Conservation (phyloP, 306 rosid genomes). For the Dryas octopetala region DNA sequence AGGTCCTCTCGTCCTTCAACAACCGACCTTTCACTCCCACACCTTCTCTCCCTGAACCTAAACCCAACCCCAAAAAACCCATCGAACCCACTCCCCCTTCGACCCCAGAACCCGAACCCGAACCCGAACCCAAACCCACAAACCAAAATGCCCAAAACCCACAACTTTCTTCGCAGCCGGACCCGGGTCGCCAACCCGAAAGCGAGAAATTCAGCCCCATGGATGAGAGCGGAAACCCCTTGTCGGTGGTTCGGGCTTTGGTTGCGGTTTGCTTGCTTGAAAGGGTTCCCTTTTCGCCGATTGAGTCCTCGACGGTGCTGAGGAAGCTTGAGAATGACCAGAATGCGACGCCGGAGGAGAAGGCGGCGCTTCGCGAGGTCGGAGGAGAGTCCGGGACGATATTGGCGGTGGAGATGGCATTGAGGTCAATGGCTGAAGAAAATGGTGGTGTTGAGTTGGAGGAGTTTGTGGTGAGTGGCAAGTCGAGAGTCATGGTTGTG, state of each 20-base stretch:
- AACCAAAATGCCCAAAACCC: slow-evolving; percentile 36
- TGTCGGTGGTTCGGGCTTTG: slow-evolving; percentile 74
- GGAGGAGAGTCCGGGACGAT: slow-evolving; percentile 84
- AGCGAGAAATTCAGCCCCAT: slow-evolving; percentile 24
- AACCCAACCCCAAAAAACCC: slow-evolving; percentile 37
- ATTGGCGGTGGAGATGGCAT: slow-evolving; percentile 86
- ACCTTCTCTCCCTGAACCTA: slow-evolving; percentile 58
- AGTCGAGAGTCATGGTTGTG: slow-evolving; percentile 79
- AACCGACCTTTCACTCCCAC: slow-evolving; percentile 77
- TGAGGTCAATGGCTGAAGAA: slow-evolving; percentile 89
- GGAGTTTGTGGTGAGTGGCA: slow-evolving; percentile 90
- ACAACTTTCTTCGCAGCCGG: slow-evolving; percentile 23
- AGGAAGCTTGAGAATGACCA: slow-evolving; percentile 81
- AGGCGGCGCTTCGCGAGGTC: slow-evolving; percentile 68
- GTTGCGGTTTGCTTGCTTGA: slow-evolving; percentile 75
- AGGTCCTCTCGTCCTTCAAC: slow-evolving; percentile 72
- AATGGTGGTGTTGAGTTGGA: slow-evolving; percentile 80
- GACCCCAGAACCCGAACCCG: slow-evolving; percentile 15
- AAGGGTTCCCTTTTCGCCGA: slow-evolving; percentile 74
- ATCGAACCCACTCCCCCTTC: slow-evolving; percentile 19
- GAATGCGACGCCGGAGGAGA: slow-evolving; percentile 52
- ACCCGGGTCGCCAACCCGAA: slow-evolving; percentile 23
- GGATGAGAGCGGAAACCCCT: slow-evolving; percentile 56
- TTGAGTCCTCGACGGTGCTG: slow-evolving; percentile 85
- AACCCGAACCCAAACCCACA: slow-evolving; percentile 24